Percentiles rank a stretch among this genome's conserved stretches.
Conservation (phyloP, 768 basidiomycete genomes). For the Terana coerulea region DNA sequence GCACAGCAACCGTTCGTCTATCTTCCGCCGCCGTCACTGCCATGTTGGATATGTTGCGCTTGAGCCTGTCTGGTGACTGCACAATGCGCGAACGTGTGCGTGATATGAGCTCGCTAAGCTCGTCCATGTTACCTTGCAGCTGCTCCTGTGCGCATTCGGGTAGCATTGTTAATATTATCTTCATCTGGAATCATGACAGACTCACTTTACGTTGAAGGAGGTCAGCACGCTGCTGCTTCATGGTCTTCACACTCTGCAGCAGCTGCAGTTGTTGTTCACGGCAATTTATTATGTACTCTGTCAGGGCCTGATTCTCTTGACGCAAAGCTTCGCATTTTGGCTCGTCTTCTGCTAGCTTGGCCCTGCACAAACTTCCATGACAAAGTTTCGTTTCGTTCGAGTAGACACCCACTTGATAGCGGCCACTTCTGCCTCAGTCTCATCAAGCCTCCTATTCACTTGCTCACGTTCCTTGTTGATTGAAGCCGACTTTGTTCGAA, state of each 20-base stretch:
- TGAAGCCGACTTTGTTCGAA: slow-evolving; percentile 56
- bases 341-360: slow-evolving; percentile 64
- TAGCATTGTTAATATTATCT: background rate
- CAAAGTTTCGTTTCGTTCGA: no score
- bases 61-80: slow-evolving; percentile 88
- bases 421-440: slow-evolving; percentile 49
- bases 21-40: slow-evolving; percentile 62
- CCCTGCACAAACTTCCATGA: no score
- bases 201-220: slow-evolving; percentile 62
- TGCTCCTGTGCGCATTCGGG: slow-evolving; percentile 42
- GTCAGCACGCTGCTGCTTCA: slow-evolving; percentile 67
- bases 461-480: slow-evolving; percentile 62
- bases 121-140: slow-evolving; percentile 56
- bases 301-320: slow-evolving; percentile 56
- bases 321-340: slow-evolving; percentile 59
- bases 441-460: slow-evolving; percentile 42
- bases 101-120: slow-evolving; percentile 55
- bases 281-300: slow-evolving; percentile 62
- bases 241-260: slow-evolving; percentile 61
- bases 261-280: slow-evolving; percentile 59
- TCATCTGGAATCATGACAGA: background rate
- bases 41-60: slow-evolving; percentile 79
- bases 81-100: slow-evolving; percentile 76
- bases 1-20: slow-evolving; percentile 56
- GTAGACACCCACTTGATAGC: slow-evolving; percentile 49